A percentile compares a stretch with the other conserved stretches of the same genome.
These are phyloP conservation scores for Paecilomyces formosus DNA, from an alignment of 2,329 filamentous ascomycete species.

Conservation along the genomic window DNA sequence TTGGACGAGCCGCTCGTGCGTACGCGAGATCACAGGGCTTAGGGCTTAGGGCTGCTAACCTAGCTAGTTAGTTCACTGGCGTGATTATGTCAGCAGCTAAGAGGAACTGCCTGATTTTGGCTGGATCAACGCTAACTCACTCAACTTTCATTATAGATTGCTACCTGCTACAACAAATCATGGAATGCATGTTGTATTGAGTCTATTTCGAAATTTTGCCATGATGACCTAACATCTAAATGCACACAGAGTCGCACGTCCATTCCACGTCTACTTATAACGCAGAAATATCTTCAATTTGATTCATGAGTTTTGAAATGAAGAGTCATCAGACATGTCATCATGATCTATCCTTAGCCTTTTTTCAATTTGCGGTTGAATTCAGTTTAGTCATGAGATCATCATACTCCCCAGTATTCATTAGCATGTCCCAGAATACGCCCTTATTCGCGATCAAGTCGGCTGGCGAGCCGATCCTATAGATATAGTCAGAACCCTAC, in stretches of 20 bases:
- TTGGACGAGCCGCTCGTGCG: constrained; percentile 21
- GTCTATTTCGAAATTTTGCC: neutral
- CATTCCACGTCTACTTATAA: neutral
- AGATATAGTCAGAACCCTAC: neutral
- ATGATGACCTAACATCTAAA: neutral
- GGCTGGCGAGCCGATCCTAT: constrained; percentile 15
- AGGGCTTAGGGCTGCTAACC: constrained; percentile 25
- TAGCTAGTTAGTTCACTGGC: neutral
- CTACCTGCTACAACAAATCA: neutral
- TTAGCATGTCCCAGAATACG: constrained; percentile 18
- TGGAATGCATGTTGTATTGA: neutral
- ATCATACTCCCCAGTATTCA: constrained; percentile 19
- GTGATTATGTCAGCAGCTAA: neutral
- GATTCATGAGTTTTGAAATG: neutral
- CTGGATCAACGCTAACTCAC: no score
- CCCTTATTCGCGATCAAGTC: constrained; percentile 13
- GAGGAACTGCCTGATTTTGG: no score
- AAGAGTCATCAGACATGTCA: neutral
- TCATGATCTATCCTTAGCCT: neutral
- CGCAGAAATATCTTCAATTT: neutral
- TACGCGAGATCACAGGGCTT: constrained; percentile 33
- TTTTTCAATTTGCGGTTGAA: neutral
- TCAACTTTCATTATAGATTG: neutral
- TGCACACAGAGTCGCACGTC: no score
- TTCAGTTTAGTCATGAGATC: constrained; percentile 14